phyloP scores from a whole-genome alignment of 441 rosid genomes.

The Mallotus japonicus region DNA sequence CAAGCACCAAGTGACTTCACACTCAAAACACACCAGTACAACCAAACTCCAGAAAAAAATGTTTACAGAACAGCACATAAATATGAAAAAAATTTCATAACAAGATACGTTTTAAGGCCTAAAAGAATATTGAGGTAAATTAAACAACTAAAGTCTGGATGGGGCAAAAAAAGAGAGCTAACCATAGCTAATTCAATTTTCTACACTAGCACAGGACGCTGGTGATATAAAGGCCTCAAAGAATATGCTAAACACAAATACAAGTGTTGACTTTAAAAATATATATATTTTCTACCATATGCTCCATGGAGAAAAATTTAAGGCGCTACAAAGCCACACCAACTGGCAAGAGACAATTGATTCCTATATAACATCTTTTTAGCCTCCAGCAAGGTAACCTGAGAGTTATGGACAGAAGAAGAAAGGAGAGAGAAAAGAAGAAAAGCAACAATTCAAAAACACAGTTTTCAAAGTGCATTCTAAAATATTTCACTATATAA shows the following conservation, averaged over 20 bases:
- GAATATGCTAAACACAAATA: conserved; percentile 33
- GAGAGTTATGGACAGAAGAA: conserved; percentile 8
- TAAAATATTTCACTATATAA: not conserved
- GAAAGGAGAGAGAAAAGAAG: not conserved
- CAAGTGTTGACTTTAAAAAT: conserved; percentile 16
- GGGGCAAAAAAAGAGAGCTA: not conserved
- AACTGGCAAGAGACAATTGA: conserved; percentile 31
- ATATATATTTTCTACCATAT: conserved; percentile 16
- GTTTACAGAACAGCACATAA: conserved; percentile 10
- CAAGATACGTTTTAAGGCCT: too few relatives aligned
- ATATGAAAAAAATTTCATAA: not conserved
- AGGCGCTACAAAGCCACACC: conserved; percentile 31
- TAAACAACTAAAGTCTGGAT: not conserved
- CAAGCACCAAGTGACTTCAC: not conserved
- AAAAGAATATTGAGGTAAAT: not conserved
- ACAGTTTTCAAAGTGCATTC: not conserved
- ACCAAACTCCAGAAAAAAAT: not conserved
- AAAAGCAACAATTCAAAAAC: not conserved
- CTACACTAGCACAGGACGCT: conserved; percentile 32
- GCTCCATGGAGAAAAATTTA: conserved; percentile 34
- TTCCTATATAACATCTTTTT: conserved; percentile 30
- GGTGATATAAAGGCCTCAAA: conserved; percentile 25
- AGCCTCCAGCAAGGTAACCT: conserved; percentile 35
- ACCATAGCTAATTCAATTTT: conserved; percentile 19
- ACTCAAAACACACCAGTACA: too few relatives aligned